Conservation (phyloP, 768 basidiomycete species). For the Boletus vermiculosoides region DNA sequence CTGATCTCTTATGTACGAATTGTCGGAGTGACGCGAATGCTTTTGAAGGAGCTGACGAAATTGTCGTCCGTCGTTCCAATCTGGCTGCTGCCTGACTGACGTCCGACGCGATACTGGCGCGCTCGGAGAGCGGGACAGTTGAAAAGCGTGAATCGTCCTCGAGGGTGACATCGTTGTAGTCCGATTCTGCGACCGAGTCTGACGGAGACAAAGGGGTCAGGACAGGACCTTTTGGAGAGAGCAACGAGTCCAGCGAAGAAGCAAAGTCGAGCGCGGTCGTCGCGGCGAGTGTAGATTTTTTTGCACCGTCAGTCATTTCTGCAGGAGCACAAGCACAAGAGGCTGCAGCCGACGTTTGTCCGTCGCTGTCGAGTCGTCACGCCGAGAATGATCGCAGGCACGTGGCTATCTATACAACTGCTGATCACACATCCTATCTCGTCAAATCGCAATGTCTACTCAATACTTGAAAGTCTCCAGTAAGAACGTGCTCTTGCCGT, state of each 20-base stretch:
- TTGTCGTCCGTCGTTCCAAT: slow-evolving; percentile 31
- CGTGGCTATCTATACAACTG: slow-evolving; percentile 3
- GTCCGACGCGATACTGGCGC: slow-evolving; percentile 34
- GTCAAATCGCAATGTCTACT: slow-evolving; percentile 11
- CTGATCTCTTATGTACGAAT: slow-evolving; percentile 58
- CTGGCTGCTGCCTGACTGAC: slow-evolving; percentile 19
- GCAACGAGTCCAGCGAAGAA: slow-evolving; percentile 43
- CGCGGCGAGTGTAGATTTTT: slow-evolving; percentile 10
- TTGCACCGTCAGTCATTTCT: slow-evolving; percentile 21
- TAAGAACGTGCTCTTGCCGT: slow-evolving; percentile 56
- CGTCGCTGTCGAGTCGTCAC: not conserved
- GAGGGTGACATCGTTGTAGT: slow-evolving; percentile 59
- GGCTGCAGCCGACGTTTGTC: not conserved
- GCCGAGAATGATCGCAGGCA: not conserved
- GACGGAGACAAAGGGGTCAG: slow-evolving; percentile 31
- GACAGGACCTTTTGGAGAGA: slow-evolving; percentile 45
- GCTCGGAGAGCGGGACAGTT: slow-evolving; percentile 44
- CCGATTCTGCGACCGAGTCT: slow-evolving; percentile 54
- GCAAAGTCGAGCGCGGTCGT: slow-evolving; percentile 13
- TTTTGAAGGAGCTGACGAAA: slow-evolving; percentile 26
- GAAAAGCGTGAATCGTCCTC: slow-evolving; percentile 52
- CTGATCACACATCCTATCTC: not conserved
- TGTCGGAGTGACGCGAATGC: slow-evolving; percentile 24
- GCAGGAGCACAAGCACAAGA: not conserved
- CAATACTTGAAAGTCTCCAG: slow-evolving; percentile 47